phyloP scores from a whole-genome alignment of 2,329 filamentous ascomycete genomes.

The Aspergillus jensenii region DNA sequence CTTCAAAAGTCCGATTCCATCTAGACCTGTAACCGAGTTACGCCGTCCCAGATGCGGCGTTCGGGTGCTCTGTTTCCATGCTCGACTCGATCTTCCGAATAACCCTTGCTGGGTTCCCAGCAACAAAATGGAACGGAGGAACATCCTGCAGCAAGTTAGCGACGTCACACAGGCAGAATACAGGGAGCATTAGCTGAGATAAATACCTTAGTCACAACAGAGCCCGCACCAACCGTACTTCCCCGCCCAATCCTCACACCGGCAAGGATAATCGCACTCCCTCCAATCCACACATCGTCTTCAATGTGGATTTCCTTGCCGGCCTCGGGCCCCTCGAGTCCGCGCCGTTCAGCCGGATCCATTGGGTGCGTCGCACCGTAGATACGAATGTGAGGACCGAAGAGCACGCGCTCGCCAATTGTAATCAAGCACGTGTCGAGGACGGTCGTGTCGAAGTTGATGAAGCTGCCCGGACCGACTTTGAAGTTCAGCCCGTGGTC shows the following conservation, averaged over 20 bases:
- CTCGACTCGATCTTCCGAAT: conserved; percentile 26
- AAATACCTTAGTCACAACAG: conserved; percentile 40
- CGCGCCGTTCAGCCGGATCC: conserved; percentile 47
- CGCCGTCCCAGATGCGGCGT: not conserved
- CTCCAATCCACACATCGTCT: conserved; percentile 51
- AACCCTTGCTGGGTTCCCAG: conserved; percentile 26
- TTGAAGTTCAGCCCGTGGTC: conserved; percentile 68
- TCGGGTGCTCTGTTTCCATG: conserved; percentile 18
- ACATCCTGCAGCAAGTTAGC: conserved; percentile 22
- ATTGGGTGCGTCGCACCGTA: conserved; percentile 55
- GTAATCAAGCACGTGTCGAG: conserved; percentile 54
- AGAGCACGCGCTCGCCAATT: conserved; percentile 53
- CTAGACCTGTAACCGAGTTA: not conserved
- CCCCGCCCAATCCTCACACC: conserved; percentile 45
- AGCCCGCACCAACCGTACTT: conserved; percentile 41
- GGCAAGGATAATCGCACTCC: conserved; percentile 45
- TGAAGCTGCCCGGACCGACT: conserved; percentile 49
- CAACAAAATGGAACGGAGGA: conserved; percentile 28
- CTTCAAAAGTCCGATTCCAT: too few relatives aligned
- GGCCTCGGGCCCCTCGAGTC: conserved; percentile 49
- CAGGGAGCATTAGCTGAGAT: too few relatives aligned
- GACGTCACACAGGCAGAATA: too few relatives aligned
- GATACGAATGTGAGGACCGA: conserved; percentile 54
- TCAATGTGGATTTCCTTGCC: conserved; percentile 51
- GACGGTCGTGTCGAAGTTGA: conserved; percentile 54